A percentile compares a stretch with the other conserved stretches of the same genome.
Evolutionary conservation across 108 stramenopile genomes (phyloP).

Genomic region (Nitzschia sp.): DNA sequence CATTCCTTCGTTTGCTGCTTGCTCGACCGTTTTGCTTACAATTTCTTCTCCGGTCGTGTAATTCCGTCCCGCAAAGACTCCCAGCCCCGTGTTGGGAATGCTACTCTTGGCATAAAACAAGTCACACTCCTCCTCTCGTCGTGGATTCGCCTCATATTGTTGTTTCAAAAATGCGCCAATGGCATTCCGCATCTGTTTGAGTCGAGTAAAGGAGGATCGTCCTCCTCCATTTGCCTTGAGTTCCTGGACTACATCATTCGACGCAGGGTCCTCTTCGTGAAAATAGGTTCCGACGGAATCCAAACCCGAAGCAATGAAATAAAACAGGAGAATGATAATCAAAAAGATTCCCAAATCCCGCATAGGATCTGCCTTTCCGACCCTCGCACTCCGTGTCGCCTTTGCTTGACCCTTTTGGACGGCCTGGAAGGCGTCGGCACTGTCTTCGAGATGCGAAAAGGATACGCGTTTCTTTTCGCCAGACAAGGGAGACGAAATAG

Average conservation of each 20-base stretch:
- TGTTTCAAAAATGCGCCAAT: not conserved
- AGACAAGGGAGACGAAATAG: too few relatives aligned
- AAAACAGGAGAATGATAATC: not conserved
- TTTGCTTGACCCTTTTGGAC: not conserved
- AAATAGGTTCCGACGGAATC: not conserved
- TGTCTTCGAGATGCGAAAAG: not conserved
- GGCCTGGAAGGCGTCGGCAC: not conserved
- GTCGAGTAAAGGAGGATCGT: not conserved
- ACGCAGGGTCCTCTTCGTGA: not conserved
- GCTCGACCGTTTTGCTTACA: conserved; percentile 37
- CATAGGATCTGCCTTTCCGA: conserved; percentile 3
- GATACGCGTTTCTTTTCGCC: not conserved
- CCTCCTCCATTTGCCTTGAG: not conserved
- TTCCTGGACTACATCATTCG: not conserved
- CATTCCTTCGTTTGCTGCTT: too few relatives aligned
- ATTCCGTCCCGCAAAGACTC: conserved; percentile 57
- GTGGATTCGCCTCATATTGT: not conserved
- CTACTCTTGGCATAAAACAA: conserved; percentile 67
- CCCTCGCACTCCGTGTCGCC: conserved; percentile 1
- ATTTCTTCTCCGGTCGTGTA: conserved; percentile 32
- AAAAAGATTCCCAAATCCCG: conserved; percentile 7
- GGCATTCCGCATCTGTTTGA: conserved; percentile 7
- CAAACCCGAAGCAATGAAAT: not conserved
- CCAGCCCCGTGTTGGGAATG: conserved; percentile 69
- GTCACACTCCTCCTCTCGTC: conserved; percentile 33